Evolutionary conservation across 805 yeast genomes (phyloP).

Genomic region (Ascoidea asiatica): DNA sequence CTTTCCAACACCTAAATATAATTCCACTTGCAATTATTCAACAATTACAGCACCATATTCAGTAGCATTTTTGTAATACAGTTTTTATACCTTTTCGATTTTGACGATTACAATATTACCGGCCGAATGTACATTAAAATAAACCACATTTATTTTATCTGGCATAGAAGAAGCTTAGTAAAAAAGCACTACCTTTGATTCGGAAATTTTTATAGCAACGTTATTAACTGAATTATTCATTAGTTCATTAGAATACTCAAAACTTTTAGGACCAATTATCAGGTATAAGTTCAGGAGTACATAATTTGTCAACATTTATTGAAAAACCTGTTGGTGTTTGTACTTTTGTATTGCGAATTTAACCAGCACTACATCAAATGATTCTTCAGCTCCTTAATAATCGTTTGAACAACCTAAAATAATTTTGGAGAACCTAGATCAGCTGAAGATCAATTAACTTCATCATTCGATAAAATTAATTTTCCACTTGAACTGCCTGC

Average conservation of each 20-base stretch:
- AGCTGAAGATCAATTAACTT: slow-evolving; percentile 75
- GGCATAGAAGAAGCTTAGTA: too few relatives aligned
- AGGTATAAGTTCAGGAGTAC: slow-evolving; percentile 56
- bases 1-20: too few relatives aligned
- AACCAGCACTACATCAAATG: slow-evolving; percentile 94
- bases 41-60: too few relatives aligned
- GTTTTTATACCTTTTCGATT: too few relatives aligned
- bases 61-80: too few relatives aligned
- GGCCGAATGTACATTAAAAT: too few relatives aligned
- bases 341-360: slow-evolving; percentile 93
- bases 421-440: slow-evolving; percentile 84
- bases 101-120: too few relatives aligned
- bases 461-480: slow-evolving; percentile 68
- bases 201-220: slow-evolving; percentile 66
- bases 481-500: slow-evolving; percentile 97
- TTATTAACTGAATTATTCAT: slow-evolving; percentile 56
- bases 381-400: slow-evolving; percentile 62
- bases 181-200: too few relatives aligned
- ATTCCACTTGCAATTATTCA: too few relatives aligned
- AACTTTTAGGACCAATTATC: slow-evolving; percentile 54
- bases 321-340: slow-evolving; percentile 84
- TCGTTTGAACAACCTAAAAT: slow-evolving; percentile 67
- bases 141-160: too few relatives aligned
- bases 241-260: slow-evolving; percentile 44
- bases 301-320: slow-evolving; percentile 27